A percentile compares a stretch with the other conserved stretches of the same genome.
These are phyloP conservation scores for Kwoniella heveanensis DNA, from an alignment of 768 basidiomycete genomes.

Conservation along the genomic window DNA sequence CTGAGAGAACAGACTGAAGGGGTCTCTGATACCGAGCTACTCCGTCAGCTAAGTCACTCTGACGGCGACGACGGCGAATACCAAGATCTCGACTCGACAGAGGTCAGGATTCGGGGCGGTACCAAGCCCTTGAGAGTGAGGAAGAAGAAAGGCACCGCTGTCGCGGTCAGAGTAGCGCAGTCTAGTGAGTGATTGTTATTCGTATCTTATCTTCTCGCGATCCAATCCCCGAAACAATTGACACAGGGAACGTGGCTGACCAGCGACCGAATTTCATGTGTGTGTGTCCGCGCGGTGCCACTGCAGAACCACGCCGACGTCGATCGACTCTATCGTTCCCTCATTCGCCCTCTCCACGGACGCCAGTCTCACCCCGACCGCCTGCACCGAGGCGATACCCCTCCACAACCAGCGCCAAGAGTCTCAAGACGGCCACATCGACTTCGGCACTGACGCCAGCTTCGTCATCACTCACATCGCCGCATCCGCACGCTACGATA, in stretches of 20 bases:
- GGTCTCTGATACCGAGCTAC: background rate
- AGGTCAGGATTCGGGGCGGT: slow-evolving; percentile 3
- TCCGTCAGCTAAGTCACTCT: background rate
- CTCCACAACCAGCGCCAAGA: slow-evolving; percentile 7
- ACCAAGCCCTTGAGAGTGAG: slow-evolving; percentile 40
- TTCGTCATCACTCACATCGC: slow-evolving; percentile 13
- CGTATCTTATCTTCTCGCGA: too few relatives aligned
- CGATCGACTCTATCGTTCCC: slow-evolving; percentile 36
- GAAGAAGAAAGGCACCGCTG: slow-evolving; percentile 27
- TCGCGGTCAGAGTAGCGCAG: slow-evolving; percentile 10
- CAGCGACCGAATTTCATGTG: too few relatives aligned
- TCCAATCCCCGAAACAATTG: too few relatives aligned
- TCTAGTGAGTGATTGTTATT: slow-evolving; percentile 23
- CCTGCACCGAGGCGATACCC: slow-evolving; percentile 6
- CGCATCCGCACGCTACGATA: slow-evolving; percentile 31
- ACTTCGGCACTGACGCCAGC: background rate
- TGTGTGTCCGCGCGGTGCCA: too few relatives aligned
- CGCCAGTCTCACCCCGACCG: slow-evolving; percentile 14
- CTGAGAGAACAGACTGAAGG: background rate
- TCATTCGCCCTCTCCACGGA: slow-evolving; percentile 29
- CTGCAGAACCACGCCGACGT: slow-evolving; percentile 17
- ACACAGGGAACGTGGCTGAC: too few relatives aligned
- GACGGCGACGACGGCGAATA: slow-evolving; percentile 2
- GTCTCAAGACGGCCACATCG: background rate
- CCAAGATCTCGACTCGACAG: slow-evolving; percentile 8